Evolutionary conservation across 352 stramenopile genomes (phyloP).

Genomic region (Blastocystis sp.): DNA sequence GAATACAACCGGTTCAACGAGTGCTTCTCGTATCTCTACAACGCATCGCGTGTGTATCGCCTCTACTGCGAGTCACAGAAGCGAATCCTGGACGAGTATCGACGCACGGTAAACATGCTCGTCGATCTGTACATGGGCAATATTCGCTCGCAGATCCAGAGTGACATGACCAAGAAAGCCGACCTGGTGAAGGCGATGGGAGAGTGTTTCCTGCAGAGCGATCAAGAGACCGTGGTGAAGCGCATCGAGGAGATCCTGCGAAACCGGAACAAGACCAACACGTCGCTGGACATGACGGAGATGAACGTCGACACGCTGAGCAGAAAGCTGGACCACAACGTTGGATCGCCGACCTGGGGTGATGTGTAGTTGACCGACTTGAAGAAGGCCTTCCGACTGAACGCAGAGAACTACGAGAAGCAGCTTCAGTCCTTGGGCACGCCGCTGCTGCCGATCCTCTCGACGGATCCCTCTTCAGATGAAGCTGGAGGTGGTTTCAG

Average conservation of each 20-base stretch:
- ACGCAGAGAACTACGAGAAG: neutral
- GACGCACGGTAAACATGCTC: neutral
- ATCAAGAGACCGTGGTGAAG: neutral
- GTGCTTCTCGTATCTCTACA: neutral
- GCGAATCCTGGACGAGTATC: neutral
- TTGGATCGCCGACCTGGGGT: neutral
- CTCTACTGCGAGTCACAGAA: neutral
- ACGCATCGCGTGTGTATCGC: neutral
- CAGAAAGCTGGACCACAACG: neutral
- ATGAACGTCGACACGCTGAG: neutral
- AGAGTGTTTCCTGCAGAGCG: neutral
- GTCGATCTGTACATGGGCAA: neutral
- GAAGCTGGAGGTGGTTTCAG: neutral
- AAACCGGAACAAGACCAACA: neutral
- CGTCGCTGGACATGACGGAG: neutral
- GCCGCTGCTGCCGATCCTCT: neutral
- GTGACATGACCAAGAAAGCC: neutral
- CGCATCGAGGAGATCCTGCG: neutral
- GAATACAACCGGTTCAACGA: constrained; percentile 7
- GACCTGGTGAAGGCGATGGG: neutral
- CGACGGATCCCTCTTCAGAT: neutral
- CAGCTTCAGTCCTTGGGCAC: neutral
- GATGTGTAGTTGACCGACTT: neutral
- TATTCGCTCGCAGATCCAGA: neutral
- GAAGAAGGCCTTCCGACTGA: neutral